phyloP scores from a whole-genome alignment of 2,329 filamentous ascomycete species.

The Polytolypa hystricis region DNA sequence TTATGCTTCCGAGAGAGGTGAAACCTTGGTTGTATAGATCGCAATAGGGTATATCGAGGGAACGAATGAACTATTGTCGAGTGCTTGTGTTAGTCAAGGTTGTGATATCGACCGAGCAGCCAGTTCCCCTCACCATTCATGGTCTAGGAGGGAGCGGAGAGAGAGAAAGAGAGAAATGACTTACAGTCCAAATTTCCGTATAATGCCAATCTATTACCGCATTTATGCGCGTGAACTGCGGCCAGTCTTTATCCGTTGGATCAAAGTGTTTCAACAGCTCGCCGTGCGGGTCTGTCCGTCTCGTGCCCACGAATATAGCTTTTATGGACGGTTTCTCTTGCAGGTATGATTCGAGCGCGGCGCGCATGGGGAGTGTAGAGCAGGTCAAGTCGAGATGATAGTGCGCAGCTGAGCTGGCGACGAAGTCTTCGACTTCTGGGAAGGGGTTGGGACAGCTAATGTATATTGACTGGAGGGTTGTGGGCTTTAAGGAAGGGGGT shows the following conservation, averaged over 20 bases:
- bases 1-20: slow-evolving; percentile 81
- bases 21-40: slow-evolving; percentile 78
- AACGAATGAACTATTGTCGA: slow-evolving; percentile 61
- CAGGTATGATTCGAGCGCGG: slow-evolving; percentile 69
- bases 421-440: slow-evolving; percentile 74
- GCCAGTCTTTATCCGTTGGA: slow-evolving; percentile 81
- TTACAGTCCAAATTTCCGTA: slow-evolving; percentile 83
- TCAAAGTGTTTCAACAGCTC: slow-evolving; percentile 70
- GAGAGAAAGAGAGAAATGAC: too few species aligned
- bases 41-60: slow-evolving; percentile 74
- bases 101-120: too few species aligned
- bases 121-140: too few species aligned
- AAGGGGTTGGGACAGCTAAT: slow-evolving; percentile 80
- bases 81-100: too few species aligned
- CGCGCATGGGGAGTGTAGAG: slow-evolving; percentile 66
- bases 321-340: slow-evolving; percentile 42
- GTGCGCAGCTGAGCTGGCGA: slow-evolving; percentile 49
- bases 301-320: slow-evolving; percentile 77
- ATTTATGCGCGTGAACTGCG: slow-evolving; percentile 81
- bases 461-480: slow-evolving; percentile 68
- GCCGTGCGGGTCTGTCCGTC: slow-evolving; percentile 86
- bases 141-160: too few species aligned
- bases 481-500: slow-evolving; percentile 42
- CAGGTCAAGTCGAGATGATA: slow-evolving; percentile 69
- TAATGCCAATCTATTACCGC: slow-evolving; percentile 98